Evolutionary conservation across 768 basidiomycete genomes (phyloP).

Genomic region (Tricholoma terreum): DNA sequence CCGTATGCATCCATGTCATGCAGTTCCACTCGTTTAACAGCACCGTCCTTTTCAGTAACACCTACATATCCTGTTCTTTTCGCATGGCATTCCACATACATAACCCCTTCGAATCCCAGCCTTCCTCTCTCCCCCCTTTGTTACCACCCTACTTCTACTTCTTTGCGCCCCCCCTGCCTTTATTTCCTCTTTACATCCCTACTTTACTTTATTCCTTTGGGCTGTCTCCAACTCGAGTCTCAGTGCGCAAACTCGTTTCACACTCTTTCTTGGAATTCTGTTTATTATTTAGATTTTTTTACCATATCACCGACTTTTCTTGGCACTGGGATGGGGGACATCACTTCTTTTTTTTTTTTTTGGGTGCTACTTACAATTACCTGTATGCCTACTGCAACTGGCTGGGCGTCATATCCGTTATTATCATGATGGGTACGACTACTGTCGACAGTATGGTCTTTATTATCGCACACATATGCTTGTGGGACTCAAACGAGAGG

Average conservation of each 20-base stretch:
- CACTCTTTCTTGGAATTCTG: not conserved
- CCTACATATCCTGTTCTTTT: not conserved
- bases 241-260: conserved; percentile 7
- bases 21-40: not conserved
- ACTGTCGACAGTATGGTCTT: not conserved
- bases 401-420: not conserved
- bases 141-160: not conserved
- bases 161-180: not conserved
- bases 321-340: not conserved
- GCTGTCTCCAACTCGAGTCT: conserved; percentile 6
- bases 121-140: not conserved
- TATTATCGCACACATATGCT: too few species aligned
- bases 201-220: not conserved
- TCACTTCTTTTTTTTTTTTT: not conserved
- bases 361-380: not conserved
- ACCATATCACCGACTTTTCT: not conserved
- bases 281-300: not conserved
- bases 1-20: conserved; percentile 3
- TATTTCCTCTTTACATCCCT: not conserved
- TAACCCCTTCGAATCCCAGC: not conserved
- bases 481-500: too few species aligned
- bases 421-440: not conserved
- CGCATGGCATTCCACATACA: not conserved
- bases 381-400: not conserved
- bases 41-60: not conserved